A percentile compares a stretch with the other conserved stretches of the same genome.
phyloP scores from a whole-genome alignment of 768 basidiomycete species.

The Termitomyces sp. region DNA sequence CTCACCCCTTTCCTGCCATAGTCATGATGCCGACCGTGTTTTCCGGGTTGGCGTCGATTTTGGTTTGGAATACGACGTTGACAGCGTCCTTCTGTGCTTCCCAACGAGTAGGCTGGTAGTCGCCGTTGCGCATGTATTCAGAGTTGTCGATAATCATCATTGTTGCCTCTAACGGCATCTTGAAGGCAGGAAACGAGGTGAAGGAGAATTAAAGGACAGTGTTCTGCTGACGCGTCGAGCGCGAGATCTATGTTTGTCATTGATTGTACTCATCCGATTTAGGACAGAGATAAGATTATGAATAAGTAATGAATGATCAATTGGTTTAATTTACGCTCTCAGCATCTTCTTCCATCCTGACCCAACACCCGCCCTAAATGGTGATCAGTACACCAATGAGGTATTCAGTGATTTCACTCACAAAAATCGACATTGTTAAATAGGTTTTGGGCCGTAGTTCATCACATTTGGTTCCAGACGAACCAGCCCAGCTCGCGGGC shows the following conservation, averaged over 20 bases:
- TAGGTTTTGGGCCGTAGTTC: conserved; percentile 8
- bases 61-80: conserved; percentile 83
- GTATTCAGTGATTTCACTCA: background rate
- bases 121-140: conserved; percentile 94
- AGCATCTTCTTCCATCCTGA: conserved; percentile 19
- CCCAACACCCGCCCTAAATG: conserved; percentile 25
- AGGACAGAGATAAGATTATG: conserved; percentile 11
- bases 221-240: conserved; percentile 27
- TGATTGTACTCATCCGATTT: conserved; percentile 2
- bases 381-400: background rate
- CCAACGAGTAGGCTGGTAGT: conserved; percentile 82
- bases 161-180: conserved; percentile 95
- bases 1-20: conserved; percentile 94
- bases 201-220: conserved; percentile 4
- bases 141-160: conserved; percentile 98
- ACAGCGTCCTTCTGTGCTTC: conserved; percentile 91
- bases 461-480: conserved; percentile 25
- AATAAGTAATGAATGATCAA: background rate
- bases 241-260: conserved; percentile 15
- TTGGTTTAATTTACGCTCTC: conserved; percentile 1
- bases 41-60: conserved; percentile 95
- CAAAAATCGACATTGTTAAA: conserved; percentile 11
- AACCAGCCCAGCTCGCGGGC: conserved; percentile 35
- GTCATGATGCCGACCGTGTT: conserved; percentile 98
- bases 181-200: conserved; percentile 20